Conservation (phyloP, 2,329 filamentous ascomycete species). For the Cercospora sojina region DNA sequence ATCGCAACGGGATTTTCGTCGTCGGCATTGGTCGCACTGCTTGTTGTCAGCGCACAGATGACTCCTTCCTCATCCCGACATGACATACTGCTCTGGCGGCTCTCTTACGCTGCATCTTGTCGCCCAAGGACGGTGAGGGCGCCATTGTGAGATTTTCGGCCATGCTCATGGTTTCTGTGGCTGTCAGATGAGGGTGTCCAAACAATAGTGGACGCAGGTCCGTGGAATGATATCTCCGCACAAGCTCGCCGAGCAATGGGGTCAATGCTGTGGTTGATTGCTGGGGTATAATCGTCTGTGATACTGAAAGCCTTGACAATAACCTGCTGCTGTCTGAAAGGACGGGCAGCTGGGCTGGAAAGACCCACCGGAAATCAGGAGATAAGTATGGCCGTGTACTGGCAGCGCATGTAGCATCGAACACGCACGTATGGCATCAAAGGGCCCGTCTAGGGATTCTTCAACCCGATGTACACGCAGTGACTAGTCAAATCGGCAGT, state of each 20-base stretch:
- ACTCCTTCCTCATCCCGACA: no score
- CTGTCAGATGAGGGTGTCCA: not conserved
- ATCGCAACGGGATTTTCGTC: constrained; percentile 25
- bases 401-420: not conserved
- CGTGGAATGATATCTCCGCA: not conserved
- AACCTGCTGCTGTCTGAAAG: not conserved
- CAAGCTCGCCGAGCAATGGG: not conserved
- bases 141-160: not conserved
- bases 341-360: not conserved
- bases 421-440: constrained; percentile 6
- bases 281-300: not conserved
- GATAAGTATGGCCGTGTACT: not conserved
- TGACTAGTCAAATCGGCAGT: not conserved
- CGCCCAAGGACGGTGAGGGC: not conserved
- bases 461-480: not conserved
- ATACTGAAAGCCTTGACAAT: not conserved
- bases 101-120: constrained; percentile 21
- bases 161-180: not conserved
- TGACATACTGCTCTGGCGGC: constrained; percentile 23
- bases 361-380: not conserved
- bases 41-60: not conserved
- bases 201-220: not conserved
- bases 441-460: not conserved
- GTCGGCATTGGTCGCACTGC: constrained; percentile 25
- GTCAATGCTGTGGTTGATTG: not conserved